Conservation (phyloP, 257 asterid species). For the Solanum virginianum region DNA sequence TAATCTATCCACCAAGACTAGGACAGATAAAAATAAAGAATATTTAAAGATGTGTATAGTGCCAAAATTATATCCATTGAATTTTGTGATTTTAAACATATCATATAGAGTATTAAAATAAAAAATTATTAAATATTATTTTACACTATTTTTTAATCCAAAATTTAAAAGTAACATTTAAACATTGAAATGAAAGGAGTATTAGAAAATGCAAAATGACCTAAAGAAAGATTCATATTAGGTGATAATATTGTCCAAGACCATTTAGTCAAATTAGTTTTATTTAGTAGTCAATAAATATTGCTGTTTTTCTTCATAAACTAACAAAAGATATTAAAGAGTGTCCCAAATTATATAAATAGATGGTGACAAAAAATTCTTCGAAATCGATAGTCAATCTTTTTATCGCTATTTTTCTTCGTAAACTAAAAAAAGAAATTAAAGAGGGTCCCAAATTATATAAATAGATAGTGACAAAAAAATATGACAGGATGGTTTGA, state of each 20-base stretch:
- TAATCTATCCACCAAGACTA: neutral
- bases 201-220: neutral
- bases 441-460: neutral
- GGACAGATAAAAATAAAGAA: neutral
- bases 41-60: neutral
- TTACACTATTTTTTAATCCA: no score
- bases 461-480: neutral
- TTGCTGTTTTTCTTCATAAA: neutral
- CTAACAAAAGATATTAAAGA: neutral
- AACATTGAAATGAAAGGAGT: neutral
- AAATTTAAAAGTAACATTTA: neutral
- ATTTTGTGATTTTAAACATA: neutral
- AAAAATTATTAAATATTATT: neutral
- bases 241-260: neutral
- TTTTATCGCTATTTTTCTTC: neutral
- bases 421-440: neutral
- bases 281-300: neutral
- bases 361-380: neutral
- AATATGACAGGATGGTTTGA: neutral
- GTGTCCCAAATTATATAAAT: neutral
- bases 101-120: neutral
- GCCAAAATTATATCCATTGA: neutral
- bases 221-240: neutral
- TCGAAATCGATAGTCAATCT: no score
- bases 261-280: neutral